Percentiles rank a stretch among this genome's conserved stretches.
Evolutionary conservation across 225 moss, liverwort and hornwort species (phyloP).

Genomic region (Sphagnum tenellum): DNA sequence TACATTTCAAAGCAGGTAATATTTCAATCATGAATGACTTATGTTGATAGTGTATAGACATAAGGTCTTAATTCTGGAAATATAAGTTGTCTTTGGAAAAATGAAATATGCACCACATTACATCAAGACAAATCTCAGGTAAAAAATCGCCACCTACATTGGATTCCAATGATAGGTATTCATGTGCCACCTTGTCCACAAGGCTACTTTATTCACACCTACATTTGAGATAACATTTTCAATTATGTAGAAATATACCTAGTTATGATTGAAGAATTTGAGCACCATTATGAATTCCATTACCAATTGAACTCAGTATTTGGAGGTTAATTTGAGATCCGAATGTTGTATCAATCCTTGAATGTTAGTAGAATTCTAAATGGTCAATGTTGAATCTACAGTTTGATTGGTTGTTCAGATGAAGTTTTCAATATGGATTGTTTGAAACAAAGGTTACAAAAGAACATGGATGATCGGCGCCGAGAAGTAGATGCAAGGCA

Average conservation of each 20-base stretch:
- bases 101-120: no score
- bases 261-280: neutral
- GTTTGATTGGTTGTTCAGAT: constrained; percentile 18
- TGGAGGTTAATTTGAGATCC: neutral
- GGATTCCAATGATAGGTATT: no score
- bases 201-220: no score
- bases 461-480: constrained; percentile 77
- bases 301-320: neutral
- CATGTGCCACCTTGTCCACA: no score
- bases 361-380: neutral
- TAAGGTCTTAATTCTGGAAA: no score
- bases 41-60: no score
- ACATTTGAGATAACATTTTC: no score
- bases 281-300: neutral
- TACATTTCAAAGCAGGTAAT: constrained; percentile 84
- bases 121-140: no score
- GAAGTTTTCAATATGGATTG: constrained; percentile 78
- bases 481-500: constrained; percentile 55
- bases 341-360: neutral
- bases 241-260: no score
- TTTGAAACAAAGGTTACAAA: constrained; percentile 52
- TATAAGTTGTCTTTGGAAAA: no score
- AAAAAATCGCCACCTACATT: no score
- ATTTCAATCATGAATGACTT: neutral
- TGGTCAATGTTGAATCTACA: neutral